Evolutionary conservation across 768 basidiomycete genomes (phyloP), one percentile per base, ranked within the genome.

Genomic region (Lentinula sp.): DNA sequence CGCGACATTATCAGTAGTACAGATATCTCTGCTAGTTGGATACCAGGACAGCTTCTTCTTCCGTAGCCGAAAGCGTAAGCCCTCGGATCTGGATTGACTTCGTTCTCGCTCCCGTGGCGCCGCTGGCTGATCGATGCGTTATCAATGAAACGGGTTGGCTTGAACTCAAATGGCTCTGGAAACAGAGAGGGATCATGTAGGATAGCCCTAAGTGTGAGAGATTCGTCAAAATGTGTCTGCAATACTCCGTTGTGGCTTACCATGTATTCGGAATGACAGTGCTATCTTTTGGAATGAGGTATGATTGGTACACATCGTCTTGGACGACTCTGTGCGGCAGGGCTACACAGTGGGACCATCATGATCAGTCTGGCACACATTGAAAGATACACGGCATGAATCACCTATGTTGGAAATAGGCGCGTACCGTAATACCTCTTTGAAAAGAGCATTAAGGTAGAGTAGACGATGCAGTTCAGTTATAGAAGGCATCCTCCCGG

Each of bases 261-360:
- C 80, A 82, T n/a, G 79, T 71, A 55, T 81, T 81, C 3, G 77
- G 73, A n/a, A 81, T 63, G 16, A 81, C 64, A 3, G 77, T 77
- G 1, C 79, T 72, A 10, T 75, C 76, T 51, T 76, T 74, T 1
- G 82, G 83, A 35, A 84, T 78, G 16, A 63, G 65, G 63, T 77
- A 79, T 1, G 77, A 80, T 12, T 65, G 60, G 61, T 81, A 83
- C 13, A 74, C 73, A 59, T 83, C 82, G 15, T 81, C 80, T 53
- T 77, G 66, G 2, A 70, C 72, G 10, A 75, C 73, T 28, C 69
- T 67, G 60, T 81, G 81, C 13, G 78, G 77, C 13, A 80, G 64
- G 33, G 76, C 80, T 80, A 61, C 6, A 39, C 9, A 33, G 2
- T 4, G 32, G 9, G 32, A 33, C n/a, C 4, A 18, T n/a, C 20